These are phyloP conservation scores for Calocybe gangraenosa DNA, from an alignment of 768 basidiomycete species.

Conservation along the genomic window DNA sequence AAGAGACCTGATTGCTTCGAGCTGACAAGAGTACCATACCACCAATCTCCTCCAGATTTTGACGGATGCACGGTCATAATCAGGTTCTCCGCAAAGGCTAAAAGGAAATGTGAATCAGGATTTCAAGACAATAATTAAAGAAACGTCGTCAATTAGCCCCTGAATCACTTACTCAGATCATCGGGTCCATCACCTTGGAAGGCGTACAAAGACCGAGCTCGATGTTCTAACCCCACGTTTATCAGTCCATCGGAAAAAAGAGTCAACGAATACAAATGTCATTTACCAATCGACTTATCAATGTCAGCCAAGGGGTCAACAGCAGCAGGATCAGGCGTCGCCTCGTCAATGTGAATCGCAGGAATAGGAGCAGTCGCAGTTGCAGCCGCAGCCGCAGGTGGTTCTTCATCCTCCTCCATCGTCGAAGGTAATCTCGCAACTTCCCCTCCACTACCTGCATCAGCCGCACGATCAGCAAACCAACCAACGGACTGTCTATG, in stretches of 20 bases:
- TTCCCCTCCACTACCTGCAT: slow-evolving; percentile 34
- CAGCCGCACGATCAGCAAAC: slow-evolving; percentile 84
- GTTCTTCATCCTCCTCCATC: slow-evolving; percentile 60
- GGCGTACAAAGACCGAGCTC: slow-evolving; percentile 76
- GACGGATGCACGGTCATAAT: slow-evolving; percentile 82
- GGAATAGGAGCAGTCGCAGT: slow-evolving; percentile 36
- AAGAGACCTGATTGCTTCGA: slow-evolving; percentile 79
- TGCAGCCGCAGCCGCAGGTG: slow-evolving; percentile 22
- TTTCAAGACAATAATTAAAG: too few relatives aligned
- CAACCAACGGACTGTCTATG: slow-evolving; percentile 86
- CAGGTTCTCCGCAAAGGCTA: slow-evolving; percentile 79
- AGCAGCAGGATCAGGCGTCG: slow-evolving; percentile 26
- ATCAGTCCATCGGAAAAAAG: background rate
- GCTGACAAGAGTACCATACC: slow-evolving; percentile 73
- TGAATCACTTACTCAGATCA: slow-evolving; percentile 67
- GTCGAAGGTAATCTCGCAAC: slow-evolving; percentile 47
- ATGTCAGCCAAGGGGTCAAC: slow-evolving; percentile 67
- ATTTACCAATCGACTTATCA: slow-evolving; percentile 58
- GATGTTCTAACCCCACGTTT: slow-evolving; percentile 45
- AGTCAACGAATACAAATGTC: slow-evolving; percentile 16
- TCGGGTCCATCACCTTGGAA: slow-evolving; percentile 86
- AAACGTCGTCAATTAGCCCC: too few relatives aligned
- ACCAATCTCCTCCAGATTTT: slow-evolving; percentile 87
- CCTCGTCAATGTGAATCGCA: slow-evolving; percentile 53
- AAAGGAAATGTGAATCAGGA: background rate